Conservation (phyloP, 805 yeast species). For the Trichomonascus vanleenenianus region DNA sequence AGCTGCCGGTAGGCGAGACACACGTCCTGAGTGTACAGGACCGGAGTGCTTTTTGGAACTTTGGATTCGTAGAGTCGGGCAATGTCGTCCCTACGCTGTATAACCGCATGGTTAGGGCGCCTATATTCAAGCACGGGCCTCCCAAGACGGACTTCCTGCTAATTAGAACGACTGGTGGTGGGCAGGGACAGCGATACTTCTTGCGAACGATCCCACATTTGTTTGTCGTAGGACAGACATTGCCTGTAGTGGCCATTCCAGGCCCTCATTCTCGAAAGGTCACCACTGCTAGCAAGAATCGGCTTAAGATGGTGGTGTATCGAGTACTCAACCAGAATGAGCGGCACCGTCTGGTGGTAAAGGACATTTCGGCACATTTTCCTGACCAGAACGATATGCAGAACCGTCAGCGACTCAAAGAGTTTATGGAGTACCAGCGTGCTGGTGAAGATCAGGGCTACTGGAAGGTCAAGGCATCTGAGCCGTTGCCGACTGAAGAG, state of each 20-base stretch:
- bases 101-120: conserved; percentile 88
- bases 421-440: conserved; percentile 95
- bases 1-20: conserved; percentile 85
- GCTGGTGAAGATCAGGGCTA: conserved; percentile 90
- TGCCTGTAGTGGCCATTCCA: conserved; percentile 92
- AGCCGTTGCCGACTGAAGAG: conserved; percentile 65
- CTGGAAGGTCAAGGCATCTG: conserved; percentile 77
- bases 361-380: conserved; percentile 83
- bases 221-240: conserved; percentile 84
- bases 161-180: conserved; percentile 76
- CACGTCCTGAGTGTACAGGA: conserved; percentile 95
- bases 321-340: conserved; percentile 74
- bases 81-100: conserved; percentile 89
- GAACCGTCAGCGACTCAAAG: conserved; percentile 88
- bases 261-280: conserved; percentile 97
- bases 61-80: conserved; percentile 94
- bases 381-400: conserved; percentile 98
- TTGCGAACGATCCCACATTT: conserved; percentile 61
- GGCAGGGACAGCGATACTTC: conserved; percentile 55
- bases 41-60: conserved; percentile 96
- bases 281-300: conserved; percentile 82
- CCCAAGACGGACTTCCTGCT: conserved; percentile 73
- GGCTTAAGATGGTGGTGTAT: conserved; percentile 89
- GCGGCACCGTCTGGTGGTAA: conserved; percentile 67
- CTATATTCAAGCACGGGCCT: conserved; percentile 80